Percentiles rank a stretch among this genome's conserved stretches.
These are phyloP conservation scores for Yamadazyma siamensis DNA, from an alignment of 1,139 yeast species.

Conservation along the genomic window DNA sequence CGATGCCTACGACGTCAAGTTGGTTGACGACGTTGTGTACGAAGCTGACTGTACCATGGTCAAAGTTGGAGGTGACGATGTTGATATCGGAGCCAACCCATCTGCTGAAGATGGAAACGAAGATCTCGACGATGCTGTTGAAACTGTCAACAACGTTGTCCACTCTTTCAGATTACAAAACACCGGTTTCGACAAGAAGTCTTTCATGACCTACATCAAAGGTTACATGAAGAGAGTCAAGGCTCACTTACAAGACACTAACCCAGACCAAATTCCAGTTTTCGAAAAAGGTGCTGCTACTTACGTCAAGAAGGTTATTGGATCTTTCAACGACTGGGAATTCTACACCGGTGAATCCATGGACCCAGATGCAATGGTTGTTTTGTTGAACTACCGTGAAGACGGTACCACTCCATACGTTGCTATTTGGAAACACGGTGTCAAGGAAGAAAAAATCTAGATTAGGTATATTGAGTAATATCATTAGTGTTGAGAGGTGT, in stretches of 20 bases:
- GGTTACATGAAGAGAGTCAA: constrained; percentile 97
- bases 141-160: constrained; percentile 95
- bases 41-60: constrained; percentile 97
- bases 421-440: constrained; percentile 99
- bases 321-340: constrained; percentile 97
- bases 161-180: constrained; percentile 97
- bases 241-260: constrained; percentile 79
- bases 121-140: constrained; percentile 74
- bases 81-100: constrained; percentile 99
- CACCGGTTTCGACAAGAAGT: constrained; percentile 96
- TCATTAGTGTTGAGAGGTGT: too few species aligned
- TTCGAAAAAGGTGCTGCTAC: constrained; percentile 97
- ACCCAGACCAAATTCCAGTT: constrained; percentile 80
- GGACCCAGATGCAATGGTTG: constrained; percentile 99
- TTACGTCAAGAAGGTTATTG: constrained; percentile 93
- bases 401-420: constrained; percentile 98
- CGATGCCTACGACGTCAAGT: constrained; percentile 88
- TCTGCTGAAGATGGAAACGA: constrained; percentile 95
- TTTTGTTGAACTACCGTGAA: constrained; percentile 98
- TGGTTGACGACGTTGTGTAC: constrained; percentile 86
- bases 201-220: constrained; percentile 92
- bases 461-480: constrained; percentile 11
- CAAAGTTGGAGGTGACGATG: constrained; percentile 62
- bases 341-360: constrained; percentile 99
- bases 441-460: constrained; percentile 84